Evolutionary conservation across 164 flowering plant species (phyloP).

Genomic region (Sedum album): DNA sequence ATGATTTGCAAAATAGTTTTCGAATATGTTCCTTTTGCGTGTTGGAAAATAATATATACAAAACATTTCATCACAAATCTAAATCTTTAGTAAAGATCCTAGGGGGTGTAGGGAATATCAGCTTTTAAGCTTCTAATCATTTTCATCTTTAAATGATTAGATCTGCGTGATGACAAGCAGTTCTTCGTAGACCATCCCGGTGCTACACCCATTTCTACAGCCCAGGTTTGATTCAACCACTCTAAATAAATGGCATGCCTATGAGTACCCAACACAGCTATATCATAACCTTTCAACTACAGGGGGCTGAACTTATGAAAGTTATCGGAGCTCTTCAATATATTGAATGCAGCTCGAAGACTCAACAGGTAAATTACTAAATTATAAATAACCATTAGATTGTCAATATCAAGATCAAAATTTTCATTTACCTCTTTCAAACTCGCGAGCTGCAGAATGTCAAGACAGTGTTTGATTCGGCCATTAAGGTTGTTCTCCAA

Average conservation of each 20-base stretch:
- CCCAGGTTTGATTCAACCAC: slow-evolving; percentile 25
- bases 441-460: slow-evolving; percentile 38
- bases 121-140: neutral
- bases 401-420: neutral
- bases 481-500: slow-evolving; percentile 58
- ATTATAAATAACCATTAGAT: neutral
- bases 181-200: slow-evolving; percentile 51
- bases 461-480: slow-evolving; percentile 59
- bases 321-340: slow-evolving; percentile 53
- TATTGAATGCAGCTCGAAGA: slow-evolving; percentile 66
- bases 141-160: slow-evolving; percentile 18
- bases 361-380: slow-evolving; percentile 45
- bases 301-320: slow-evolving; percentile 66
- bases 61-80: too few relatives aligned
- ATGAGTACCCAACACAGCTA: neutral
- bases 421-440: neutral
- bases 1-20: too few relatives aligned
- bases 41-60: too few relatives aligned
- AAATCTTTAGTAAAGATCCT: too few relatives aligned
- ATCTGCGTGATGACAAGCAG: slow-evolving; percentile 52
- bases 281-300: slow-evolving; percentile 6
- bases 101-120: neutral
- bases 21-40: too few relatives aligned
- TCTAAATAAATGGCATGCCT: neutral
- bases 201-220: slow-evolving; percentile 46